Percentiles rank a stretch among this genome's conserved stretches.
Conservation (phyloP, 345 rosid species). For the Kernera saxatilis region DNA sequence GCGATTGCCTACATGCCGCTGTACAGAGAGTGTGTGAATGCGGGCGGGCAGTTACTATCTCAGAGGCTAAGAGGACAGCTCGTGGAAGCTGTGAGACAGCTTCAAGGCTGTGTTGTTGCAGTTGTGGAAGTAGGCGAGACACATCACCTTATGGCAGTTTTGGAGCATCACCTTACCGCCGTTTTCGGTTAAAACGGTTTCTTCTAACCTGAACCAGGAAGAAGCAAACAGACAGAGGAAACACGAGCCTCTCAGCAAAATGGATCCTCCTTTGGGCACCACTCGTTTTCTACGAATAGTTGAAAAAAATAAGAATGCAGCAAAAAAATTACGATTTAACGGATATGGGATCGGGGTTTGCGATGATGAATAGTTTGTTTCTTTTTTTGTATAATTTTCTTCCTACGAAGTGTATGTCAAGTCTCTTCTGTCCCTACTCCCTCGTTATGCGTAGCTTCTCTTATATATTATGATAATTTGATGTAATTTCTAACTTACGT, state of each 20-base stretch:
- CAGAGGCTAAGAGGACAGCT: slow-evolving; percentile 89
- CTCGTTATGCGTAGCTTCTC: background rate
- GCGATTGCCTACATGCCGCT: slow-evolving; percentile 78
- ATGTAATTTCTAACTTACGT: background rate
- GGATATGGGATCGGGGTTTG: slow-evolving; percentile 5
- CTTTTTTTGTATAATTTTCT: slow-evolving; percentile 2
- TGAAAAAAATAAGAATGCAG: slow-evolving; percentile 2
- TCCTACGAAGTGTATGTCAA: background rate
- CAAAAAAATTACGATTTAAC: background rate
- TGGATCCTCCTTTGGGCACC: background rate
- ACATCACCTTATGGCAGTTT: slow-evolving; percentile 50
- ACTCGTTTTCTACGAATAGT: background rate
- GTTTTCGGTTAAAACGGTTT: slow-evolving; percentile 51
- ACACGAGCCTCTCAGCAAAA: background rate
- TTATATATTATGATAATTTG: background rate
- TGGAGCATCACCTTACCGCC: slow-evolving; percentile 76
- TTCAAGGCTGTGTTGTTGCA: slow-evolving; percentile 49
- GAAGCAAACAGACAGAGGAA: background rate
- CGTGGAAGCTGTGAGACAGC: slow-evolving; percentile 76
- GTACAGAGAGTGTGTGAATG: slow-evolving; percentile 68
- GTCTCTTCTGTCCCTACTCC: background rate
- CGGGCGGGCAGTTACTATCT: slow-evolving; percentile 56
- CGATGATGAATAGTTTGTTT: background rate
- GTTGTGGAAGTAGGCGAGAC: slow-evolving; percentile 42
- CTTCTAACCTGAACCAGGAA: background rate